phyloP scores from a whole-genome alignment of 2,329 filamentous ascomycete genomes.

The Ceratocystis alfenasii region DNA sequence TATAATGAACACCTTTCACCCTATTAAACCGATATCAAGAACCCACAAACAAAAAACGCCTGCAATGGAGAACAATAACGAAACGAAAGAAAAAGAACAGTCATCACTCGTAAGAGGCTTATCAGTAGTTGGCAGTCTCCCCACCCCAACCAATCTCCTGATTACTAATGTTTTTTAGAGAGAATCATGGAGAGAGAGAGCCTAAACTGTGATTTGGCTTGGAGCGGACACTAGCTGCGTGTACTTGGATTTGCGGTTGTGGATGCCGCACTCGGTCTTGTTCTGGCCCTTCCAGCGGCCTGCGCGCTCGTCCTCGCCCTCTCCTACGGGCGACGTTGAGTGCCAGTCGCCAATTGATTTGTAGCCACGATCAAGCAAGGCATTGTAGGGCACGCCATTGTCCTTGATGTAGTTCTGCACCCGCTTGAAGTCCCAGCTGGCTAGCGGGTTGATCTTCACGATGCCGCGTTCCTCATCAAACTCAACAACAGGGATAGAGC shows the following conservation, averaged over 20 bases:
- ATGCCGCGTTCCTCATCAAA: slow-evolving; percentile 76
- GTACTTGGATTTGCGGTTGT: slow-evolving; percentile 94
- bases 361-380: slow-evolving; percentile 83
- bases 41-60: slow-evolving; percentile 27
- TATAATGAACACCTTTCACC: background rate
- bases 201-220: background rate
- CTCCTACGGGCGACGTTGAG: slow-evolving; percentile 78
- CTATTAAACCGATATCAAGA: background rate
- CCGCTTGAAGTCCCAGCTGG: slow-evolving; percentile 84
- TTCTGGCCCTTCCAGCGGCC: slow-evolving; percentile 91
- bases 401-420: slow-evolving; percentile 79
- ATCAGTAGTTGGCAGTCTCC: background rate
- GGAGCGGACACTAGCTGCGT: slow-evolving; percentile 45
- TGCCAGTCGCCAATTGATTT: slow-evolving; percentile 98
- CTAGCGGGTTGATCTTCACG: slow-evolving; percentile 95
- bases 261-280: slow-evolving; percentile 97
- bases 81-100: background rate
- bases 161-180: background rate
- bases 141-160: background rate
- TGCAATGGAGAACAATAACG: background rate
- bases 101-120: slow-evolving; percentile 6
- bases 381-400: slow-evolving; percentile 87
- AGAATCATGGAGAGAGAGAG: background rate
- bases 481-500: slow-evolving; percentile 82
- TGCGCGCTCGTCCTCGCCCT: slow-evolving; percentile 88